Percentiles rank a stretch among this genome's conserved stretches.
phyloP scores from a whole-genome alignment of 2,329 filamentous ascomycete genomes.

The Atkinsonella texensis region DNA sequence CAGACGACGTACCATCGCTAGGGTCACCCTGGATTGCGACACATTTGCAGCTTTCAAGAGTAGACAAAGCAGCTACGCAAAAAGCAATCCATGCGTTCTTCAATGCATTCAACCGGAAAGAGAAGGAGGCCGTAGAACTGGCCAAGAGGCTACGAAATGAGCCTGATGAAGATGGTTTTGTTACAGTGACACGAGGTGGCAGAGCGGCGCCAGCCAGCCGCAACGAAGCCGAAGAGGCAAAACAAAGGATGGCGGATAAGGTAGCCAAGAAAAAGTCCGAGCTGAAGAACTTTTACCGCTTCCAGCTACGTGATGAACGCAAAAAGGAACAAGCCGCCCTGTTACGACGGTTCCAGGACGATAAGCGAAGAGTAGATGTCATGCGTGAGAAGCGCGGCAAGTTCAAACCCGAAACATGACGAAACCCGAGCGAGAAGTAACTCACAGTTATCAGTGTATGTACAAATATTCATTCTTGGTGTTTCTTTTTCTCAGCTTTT shows the following conservation, averaged over 20 bases:
- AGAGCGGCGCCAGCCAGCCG: slow-evolving; percentile 60
- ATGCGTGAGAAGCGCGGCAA: slow-evolving; percentile 58
- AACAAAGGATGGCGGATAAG: slow-evolving; percentile 49
- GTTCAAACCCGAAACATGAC: slow-evolving; percentile 40
- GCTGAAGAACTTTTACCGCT: slow-evolving; percentile 68
- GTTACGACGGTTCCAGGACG: slow-evolving; percentile 62
- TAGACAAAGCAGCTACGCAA: slow-evolving; percentile 55
- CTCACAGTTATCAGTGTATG: not conserved
- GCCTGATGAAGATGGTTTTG: slow-evolving; percentile 89
- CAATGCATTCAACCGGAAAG: slow-evolving; percentile 62
- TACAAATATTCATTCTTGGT: slow-evolving; percentile 6
- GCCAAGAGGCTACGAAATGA: slow-evolving; percentile 58
- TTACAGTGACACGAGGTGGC: slow-evolving; percentile 77
- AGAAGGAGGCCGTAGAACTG: slow-evolving; percentile 48
- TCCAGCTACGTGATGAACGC: slow-evolving; percentile 67
- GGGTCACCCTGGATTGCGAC: slow-evolving; percentile 46
- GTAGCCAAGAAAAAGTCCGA: slow-evolving; percentile 50
- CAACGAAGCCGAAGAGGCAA: slow-evolving; percentile 54
- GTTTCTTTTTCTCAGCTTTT: not conserved
- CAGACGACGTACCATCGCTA: slow-evolving; percentile 42
- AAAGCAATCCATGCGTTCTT: slow-evolving; percentile 75
- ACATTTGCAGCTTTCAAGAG: slow-evolving; percentile 62
- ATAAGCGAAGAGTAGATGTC: slow-evolving; percentile 57
- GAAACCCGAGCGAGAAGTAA: not conserved
- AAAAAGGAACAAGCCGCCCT: slow-evolving; percentile 62